Percentiles rank a stretch among this genome's conserved stretches.
Conservation (phyloP, 2,329 filamentous ascomycete genomes). For the Pyrenochaeta sp. region DNA sequence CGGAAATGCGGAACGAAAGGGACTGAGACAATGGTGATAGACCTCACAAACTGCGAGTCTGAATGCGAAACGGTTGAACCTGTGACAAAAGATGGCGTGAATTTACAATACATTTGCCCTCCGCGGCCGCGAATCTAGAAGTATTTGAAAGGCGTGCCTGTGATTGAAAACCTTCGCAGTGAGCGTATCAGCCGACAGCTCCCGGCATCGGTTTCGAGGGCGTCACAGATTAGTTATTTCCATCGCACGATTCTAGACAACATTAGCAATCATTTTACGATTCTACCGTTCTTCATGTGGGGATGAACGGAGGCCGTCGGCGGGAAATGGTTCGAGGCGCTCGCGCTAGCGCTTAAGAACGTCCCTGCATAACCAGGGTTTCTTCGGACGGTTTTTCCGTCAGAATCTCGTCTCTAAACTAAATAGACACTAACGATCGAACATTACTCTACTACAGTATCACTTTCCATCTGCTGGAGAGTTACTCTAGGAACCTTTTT, state of each 20-base stretch:
- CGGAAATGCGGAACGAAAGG: slow-evolving; percentile 16
- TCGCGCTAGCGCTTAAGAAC: background rate
- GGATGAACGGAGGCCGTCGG: slow-evolving; percentile 19
- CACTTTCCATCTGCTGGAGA: background rate
- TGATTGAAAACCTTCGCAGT: slow-evolving; percentile 7
- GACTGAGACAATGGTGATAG: background rate
- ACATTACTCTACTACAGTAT: background rate
- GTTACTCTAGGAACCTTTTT: background rate
- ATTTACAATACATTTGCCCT: background rate
- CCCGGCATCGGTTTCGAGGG: slow-evolving; percentile 17
- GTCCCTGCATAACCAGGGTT: background rate
- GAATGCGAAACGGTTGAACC: background rate
- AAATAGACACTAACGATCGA: background rate
- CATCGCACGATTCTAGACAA: slow-evolving; percentile 7
- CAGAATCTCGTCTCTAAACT: background rate
- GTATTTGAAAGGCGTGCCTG: background rate
- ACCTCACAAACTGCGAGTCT: slow-evolving; percentile 3
- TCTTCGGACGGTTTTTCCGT: background rate
- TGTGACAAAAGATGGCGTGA: background rate
- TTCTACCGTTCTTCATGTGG: slow-evolving; percentile 20
- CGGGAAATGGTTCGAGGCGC: background rate
- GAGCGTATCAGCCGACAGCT: slow-evolving; percentile 6
- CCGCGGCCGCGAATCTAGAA: background rate
- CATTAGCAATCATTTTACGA: slow-evolving; percentile 30
- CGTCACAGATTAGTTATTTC: slow-evolving; percentile 14